Conservation (phyloP, 257 asterid genomes). For the Solanum ossicruentum region DNA sequence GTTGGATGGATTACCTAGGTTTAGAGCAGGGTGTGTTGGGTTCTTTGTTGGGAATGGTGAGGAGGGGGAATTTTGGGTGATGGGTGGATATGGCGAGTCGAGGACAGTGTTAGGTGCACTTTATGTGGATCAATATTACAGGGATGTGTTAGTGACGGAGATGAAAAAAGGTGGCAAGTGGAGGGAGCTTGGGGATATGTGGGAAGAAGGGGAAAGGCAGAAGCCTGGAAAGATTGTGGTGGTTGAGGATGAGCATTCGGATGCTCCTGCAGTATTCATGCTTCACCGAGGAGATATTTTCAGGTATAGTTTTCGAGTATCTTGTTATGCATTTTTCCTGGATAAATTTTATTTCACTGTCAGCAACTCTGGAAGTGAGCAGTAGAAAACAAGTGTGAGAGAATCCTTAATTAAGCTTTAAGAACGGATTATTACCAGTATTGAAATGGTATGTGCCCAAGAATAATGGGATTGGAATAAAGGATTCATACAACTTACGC, state of each 20-base stretch:
- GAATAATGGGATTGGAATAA: neutral
- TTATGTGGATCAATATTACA: constrained; percentile 80
- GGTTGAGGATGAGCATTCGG: constrained; percentile 29
- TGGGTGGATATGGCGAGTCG: constrained; percentile 92
- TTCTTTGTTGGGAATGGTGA: constrained; percentile 40
- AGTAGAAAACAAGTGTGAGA: neutral
- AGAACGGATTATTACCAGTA: neutral
- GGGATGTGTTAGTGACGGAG: constrained; percentile 80
- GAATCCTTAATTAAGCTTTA: neutral
- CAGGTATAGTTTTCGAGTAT: constrained; percentile 30
- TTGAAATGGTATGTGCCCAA: neutral
- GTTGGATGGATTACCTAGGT: constrained; percentile 82
- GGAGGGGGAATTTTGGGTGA: constrained; percentile 82
- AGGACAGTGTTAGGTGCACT: constrained; percentile 71
- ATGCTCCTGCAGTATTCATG: constrained; percentile 59
- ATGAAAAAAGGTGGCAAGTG: constrained; percentile 58
- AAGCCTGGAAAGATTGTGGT: constrained; percentile 68
- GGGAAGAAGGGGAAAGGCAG: constrained; percentile 86
- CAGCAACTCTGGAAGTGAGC: neutral
- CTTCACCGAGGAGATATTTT: constrained; percentile 54
- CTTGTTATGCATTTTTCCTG: neutral
- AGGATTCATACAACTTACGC: neutral
- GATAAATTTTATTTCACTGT: neutral
- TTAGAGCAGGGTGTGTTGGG: constrained; percentile 91
- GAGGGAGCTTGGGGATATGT: constrained; percentile 93